Conservation (phyloP, 2,329 filamentous ascomycete species). For the Sphaceloma murrayae region DNA sequence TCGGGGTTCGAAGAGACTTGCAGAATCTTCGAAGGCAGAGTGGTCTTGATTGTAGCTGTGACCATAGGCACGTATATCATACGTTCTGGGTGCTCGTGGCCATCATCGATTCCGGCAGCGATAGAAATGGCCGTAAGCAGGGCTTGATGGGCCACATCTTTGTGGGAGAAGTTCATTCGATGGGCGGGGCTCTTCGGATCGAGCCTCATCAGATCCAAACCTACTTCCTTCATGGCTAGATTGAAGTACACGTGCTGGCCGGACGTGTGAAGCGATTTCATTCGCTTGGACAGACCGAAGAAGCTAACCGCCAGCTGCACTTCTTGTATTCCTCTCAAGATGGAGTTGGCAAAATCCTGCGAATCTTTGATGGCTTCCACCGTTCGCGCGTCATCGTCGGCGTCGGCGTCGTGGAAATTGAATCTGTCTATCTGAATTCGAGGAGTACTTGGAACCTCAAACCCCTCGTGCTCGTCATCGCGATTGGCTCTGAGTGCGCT, state of each 20-base stretch:
- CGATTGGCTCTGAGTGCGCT: slow-evolving; percentile 35
- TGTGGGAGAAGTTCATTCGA: slow-evolving; percentile 93
- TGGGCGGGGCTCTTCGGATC: slow-evolving; percentile 90
- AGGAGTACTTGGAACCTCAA: slow-evolving; percentile 6
- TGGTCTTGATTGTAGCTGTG: slow-evolving; percentile 89
- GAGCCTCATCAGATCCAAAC: slow-evolving; percentile 81
- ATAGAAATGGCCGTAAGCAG: slow-evolving; percentile 86
- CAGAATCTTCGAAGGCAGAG: slow-evolving; percentile 86
- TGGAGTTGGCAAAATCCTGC: slow-evolving; percentile 81
- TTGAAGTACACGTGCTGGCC: slow-evolving; percentile 71
- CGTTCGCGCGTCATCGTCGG: slow-evolving; percentile 64
- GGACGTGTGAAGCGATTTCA: slow-evolving; percentile 57
- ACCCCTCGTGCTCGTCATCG: slow-evolving; percentile 16
- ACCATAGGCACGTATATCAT: slow-evolving; percentile 94
- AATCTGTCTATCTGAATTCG: slow-evolving; percentile 19
- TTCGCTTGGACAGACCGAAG: slow-evolving; percentile 72
- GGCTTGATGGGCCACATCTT: slow-evolving; percentile 90
- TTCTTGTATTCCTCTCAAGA: slow-evolving; percentile 87
- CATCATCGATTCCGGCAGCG: slow-evolving; percentile 82
- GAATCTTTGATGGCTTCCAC: slow-evolving; percentile 83
- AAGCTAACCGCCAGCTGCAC: slow-evolving; percentile 93
- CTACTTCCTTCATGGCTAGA: slow-evolving; percentile 90
- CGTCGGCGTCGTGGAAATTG: slow-evolving; percentile 46
- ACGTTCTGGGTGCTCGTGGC: slow-evolving; percentile 73
- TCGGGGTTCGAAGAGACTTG: slow-evolving; percentile 61